A percentile compares a stretch with the other conserved stretches of the same genome.
Conservation (phyloP, 1,284 basidiomycete genomes). For the Austroboletus niveus region DNA sequence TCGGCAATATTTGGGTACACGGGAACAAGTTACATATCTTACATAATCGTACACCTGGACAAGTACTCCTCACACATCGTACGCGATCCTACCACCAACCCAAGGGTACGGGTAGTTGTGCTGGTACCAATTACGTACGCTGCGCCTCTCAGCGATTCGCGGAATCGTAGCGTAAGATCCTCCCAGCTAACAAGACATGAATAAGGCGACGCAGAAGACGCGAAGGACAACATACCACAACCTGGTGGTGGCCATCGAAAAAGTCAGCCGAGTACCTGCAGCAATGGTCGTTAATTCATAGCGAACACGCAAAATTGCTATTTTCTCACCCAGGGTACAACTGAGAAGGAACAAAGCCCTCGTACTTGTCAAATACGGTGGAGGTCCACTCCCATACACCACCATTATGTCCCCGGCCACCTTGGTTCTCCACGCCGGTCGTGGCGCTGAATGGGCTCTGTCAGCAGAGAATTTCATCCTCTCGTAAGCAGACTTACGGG, state of each 20-base stretch:
- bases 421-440: conserved; percentile 46
- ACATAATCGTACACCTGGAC: conserved; percentile 13
- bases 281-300: conserved; percentile 1
- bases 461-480: conserved; percentile 6
- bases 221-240: conserved; percentile 60
- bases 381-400: conserved; percentile 99
- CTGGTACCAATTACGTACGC: conserved; percentile 85
- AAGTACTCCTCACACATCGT: conserved; percentile 45
- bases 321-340: conserved; percentile 76
- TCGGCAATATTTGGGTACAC: no score
- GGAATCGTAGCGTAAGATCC: conserved; percentile 90
- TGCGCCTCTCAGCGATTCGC: conserved; percentile 71
- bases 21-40: conserved; percentile 1
- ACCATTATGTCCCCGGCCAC: conserved; percentile 77
- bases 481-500: conserved; percentile 53
- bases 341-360: conserved; percentile 73
- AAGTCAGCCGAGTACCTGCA: conserved; percentile 82
- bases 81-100: conserved; percentile 70
- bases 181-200: conserved; percentile 59
- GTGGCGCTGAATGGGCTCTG: conserved; percentile 49
- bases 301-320: neutral
- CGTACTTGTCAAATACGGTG: conserved; percentile 67
- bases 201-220: neutral
- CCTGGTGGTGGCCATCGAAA: conserved; percentile 81
- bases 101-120: conserved; percentile 75